Percentiles rank a stretch among this genome's conserved stretches.
phyloP scores from a whole-genome alignment of 164 flowering plant species.

The Euptelea pleiosperma region DNA sequence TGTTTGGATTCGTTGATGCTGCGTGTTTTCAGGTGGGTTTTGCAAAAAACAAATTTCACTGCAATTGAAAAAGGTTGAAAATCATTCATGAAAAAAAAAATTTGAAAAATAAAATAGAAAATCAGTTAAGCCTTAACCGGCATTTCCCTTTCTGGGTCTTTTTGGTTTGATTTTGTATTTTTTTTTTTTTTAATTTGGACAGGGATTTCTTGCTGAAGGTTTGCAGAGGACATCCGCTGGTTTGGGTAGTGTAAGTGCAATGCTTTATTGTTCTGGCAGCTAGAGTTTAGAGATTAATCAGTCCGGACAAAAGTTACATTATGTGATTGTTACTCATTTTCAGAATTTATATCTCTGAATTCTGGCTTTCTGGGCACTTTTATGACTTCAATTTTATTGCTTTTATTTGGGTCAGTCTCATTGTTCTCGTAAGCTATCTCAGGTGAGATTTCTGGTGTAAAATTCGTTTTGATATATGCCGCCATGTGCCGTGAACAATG shows the following conservation, averaged over 20 bases:
- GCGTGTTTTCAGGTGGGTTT: conserved; percentile 80
- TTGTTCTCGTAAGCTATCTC: no score
- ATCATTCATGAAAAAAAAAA: background rate
- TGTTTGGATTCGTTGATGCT: conserved; percentile 81
- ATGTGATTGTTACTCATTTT: no score
- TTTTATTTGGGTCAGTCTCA: no score
- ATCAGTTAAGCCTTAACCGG: no score
- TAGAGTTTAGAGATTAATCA: background rate
- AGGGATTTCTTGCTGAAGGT: conserved; percentile 98
- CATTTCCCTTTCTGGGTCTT: background rate
- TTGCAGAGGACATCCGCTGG: conserved; percentile 93
- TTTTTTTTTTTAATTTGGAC: conserved; percentile 10
- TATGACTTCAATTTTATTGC: no score
- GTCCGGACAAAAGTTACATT: background rate
- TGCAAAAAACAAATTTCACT: background rate
- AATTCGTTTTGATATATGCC: no score
- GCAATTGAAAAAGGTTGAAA: conserved; percentile 5
- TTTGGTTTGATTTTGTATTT: background rate
- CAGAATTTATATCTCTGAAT: no score
- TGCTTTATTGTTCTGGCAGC: background rate
- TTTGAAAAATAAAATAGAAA: no score
- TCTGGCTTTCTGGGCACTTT: no score
- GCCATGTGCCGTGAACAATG: no score
- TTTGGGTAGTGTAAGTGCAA: conserved; percentile 76
- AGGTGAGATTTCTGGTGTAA: no score